phyloP scores from a whole-genome alignment of 2,329 filamentous ascomycete species.

The Curvularia sp. region DNA sequence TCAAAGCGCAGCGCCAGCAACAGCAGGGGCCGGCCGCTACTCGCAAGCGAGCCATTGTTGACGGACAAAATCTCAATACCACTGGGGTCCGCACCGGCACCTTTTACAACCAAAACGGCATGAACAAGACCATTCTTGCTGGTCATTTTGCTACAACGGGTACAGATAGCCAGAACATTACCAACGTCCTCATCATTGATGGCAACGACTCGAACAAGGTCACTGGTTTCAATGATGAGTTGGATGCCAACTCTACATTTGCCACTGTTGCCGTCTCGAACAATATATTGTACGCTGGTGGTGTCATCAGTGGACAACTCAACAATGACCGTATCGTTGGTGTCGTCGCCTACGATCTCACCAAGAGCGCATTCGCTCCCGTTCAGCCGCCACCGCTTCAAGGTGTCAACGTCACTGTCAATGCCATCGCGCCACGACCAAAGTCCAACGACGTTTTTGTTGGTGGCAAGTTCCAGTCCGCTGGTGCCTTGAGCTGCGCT shows the following conservation, averaged over 20 bases:
- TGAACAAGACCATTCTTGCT: constrained; percentile 86
- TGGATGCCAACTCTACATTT: constrained; percentile 78
- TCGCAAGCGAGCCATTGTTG: constrained; percentile 54
- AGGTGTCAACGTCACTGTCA: constrained; percentile 75
- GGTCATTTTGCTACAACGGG: constrained; percentile 81
- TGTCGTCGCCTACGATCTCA: constrained; percentile 80
- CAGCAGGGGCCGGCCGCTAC: constrained; percentile 40
- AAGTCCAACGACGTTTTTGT: constrained; percentile 79
- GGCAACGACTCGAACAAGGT: constrained; percentile 71
- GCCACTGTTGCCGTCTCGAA: constrained; percentile 64
- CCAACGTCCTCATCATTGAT: constrained; percentile 85
- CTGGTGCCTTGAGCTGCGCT: constrained; percentile 82
- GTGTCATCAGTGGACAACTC: constrained; percentile 75
- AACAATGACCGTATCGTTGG: constrained; percentile 71
- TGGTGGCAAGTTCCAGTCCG: constrained; percentile 82
- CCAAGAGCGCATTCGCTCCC: constrained; percentile 64
- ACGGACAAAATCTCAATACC: constrained; percentile 57
- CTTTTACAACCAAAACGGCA: constrained; percentile 73
- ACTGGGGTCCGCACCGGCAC: constrained; percentile 78
- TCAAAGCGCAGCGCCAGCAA: constrained; percentile 32
- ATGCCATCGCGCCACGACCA: constrained; percentile 76
- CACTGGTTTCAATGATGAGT: constrained; percentile 70
- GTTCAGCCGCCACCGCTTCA: constrained; percentile 78
- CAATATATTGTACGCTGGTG: constrained; percentile 78
- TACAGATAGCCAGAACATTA: constrained; percentile 72